Base-by-base conservation (phyloP, 768 basidiomycete species). In the Amanita polypyramis region DNA sequence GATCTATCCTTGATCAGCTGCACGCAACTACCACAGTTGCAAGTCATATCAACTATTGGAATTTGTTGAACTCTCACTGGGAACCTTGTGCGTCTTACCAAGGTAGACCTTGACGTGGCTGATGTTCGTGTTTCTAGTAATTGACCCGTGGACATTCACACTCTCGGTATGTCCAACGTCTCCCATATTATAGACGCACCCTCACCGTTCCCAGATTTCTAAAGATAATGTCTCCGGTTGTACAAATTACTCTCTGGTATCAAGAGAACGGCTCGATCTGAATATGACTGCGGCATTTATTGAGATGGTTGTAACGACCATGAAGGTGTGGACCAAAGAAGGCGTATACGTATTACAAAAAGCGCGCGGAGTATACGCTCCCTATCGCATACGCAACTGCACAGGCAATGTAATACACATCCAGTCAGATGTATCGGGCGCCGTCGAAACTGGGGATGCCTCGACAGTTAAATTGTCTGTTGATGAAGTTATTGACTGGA, bases 51-150 rank as follows among this genome's bases (percentile, higher is more conserved):
- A 91, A 82, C 51, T 99, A 96, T 58, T 99, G 92, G 90, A 99
- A 99, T 63, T 65, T 98, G 43, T 82, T 84, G 19, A 97, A 96
- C 60, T 98, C 96, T 41, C 92, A 98, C 58, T 99, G 96, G 92
- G 96, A 98, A 64, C 95, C 96, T 25, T 62, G 86, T 87, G 59
- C 53, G 82, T 65, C 1, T 10, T 14, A 27, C n/a, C 19, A 47
- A 33, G 25, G 10, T 4, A 41, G 19, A 27, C 27, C 33, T 2
- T 46, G 35, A n/a, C 32, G 15, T 23, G 17, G 6, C 10, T 29
- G 42, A 49, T n/a, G 9, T 53, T 51, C n/a, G 50, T 29, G 12
- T 47, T 47, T 20, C 12, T 40, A 89, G 85, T 99, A 46, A 89
- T 95, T 52, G 96, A 99, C 60, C 96, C 96, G 2, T 99, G 95